These are phyloP conservation scores for Tardiomyces depauwii DNA, from an alignment of 1,139 yeast genomes.

Conservation along the genomic window DNA sequence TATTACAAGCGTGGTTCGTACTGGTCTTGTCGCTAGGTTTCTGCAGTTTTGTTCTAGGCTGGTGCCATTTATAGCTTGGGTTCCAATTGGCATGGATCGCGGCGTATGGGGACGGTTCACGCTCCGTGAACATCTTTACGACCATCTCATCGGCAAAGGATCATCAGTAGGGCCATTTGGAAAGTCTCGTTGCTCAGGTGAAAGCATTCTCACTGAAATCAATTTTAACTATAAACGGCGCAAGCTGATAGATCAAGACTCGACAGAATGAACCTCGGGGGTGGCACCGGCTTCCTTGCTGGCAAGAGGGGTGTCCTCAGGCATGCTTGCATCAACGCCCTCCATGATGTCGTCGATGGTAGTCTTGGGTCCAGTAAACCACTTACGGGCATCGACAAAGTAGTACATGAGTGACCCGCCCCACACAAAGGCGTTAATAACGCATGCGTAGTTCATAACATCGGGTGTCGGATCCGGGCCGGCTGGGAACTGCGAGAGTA, in stretches of 20 bases:
- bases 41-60: no score
- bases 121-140: no score
- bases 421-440: slow-evolving; percentile 41
- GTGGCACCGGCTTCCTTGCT: background rate
- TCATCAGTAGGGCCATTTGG: no score
- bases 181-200: no score
- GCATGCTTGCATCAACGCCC: background rate
- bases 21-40: no score
- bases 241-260: background rate
- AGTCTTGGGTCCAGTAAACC: slow-evolving; percentile 40
- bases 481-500: slow-evolving; percentile 14
- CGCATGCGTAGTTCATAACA: slow-evolving; percentile 51
- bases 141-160: no score
- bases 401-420: slow-evolving; percentile 36
- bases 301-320: background rate
- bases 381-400: slow-evolving; percentile 35
- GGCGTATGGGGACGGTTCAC: no score
- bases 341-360: slow-evolving; percentile 20
- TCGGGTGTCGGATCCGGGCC: slow-evolving; percentile 8
- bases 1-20: no score
- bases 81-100: no score
- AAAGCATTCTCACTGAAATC: no score
- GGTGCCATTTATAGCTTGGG: no score
- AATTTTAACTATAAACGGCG: no score
- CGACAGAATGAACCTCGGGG: background rate